Base-by-base conservation (phyloP, 2,329 filamentous ascomycete genomes). In the Botrytis sinoallii region DNA sequence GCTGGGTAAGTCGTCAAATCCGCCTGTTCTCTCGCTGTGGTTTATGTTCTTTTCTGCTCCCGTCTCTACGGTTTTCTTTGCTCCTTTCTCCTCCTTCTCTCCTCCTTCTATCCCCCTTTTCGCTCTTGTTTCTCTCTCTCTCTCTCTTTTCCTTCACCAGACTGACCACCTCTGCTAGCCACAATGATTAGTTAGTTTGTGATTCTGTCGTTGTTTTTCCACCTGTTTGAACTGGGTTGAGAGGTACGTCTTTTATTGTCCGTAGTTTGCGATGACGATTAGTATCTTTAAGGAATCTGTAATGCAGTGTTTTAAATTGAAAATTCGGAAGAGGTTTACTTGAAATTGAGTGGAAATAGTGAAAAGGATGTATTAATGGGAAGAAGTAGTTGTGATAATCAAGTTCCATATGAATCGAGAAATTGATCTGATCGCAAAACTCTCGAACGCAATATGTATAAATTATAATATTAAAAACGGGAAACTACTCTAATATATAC, bases 401-500 rank as follows among this genome's bases (percentile, higher is more conserved):
- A 52, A 52, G 10, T n/a, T 52, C 4, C 10, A 52, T 52, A 4
- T 52, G 4, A n/a, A 52, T 6, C 1, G 14, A n/a, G 5, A 52
- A 52, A n/a, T 6, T 14, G 6, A n/a, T n/a, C 3, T 6, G 10
- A 52, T 52, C 25, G 48, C 48, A n/a, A 10, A n/a, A n/a, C 10
- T 52, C 3, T 12, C 10, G 1, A n/a, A n/a, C 5, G 48, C 48
- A 52, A 52, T 4, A 1, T 52, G 14, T 1, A n/a, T n/a, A 52
- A 25, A 14, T 3, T 0, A n/a, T 14, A 10, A 52, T 14, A 4
- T 1, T 6, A 14, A 14, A n/a, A 14, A 4, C 48, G 14, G 14
- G 4, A n/a, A 2, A 1, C 4, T n/a, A 12, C n/a, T 25, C 22
- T n/a, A n/a, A 4, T 22, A 52, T 5, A n/a, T n/a, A n/a, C 12